These are phyloP conservation scores for Inonotus obliquus DNA, from an alignment of 1,284 basidiomycete genomes.

Conservation along the genomic window DNA sequence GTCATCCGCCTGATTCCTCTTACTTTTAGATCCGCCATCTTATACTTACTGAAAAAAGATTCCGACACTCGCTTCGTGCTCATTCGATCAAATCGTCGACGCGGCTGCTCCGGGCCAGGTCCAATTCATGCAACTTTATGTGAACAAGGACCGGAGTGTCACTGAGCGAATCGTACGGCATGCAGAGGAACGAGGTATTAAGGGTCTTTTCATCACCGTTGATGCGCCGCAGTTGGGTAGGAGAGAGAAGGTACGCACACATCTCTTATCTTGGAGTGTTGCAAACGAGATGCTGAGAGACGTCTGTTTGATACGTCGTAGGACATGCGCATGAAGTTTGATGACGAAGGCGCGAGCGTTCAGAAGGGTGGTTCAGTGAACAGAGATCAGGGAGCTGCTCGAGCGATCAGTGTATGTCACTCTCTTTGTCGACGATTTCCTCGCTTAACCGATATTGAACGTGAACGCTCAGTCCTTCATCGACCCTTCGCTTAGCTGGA, in stretches of 20 bases:
- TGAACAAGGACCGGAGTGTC: constrained; percentile 79
- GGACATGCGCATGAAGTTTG: constrained; percentile 97
- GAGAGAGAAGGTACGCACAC: constrained; percentile 69
- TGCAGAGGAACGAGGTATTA: constrained; percentile 80
- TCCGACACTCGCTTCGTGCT: constrained; percentile 84
- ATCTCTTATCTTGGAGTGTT: neutral
- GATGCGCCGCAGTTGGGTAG: constrained; percentile 91
- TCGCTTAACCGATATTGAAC: neutral
- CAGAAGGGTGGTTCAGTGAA: constrained; percentile 68
- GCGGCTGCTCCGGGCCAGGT: constrained; percentile 68
- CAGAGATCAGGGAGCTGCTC: constrained; percentile 85
- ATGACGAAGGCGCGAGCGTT: constrained; percentile 70
- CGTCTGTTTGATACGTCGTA: constrained; percentile 26
- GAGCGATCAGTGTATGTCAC: constrained; percentile 80
- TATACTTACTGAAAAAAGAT: constrained; percentile 45
- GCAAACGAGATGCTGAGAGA: neutral
- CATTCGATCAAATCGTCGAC: constrained; percentile 88
- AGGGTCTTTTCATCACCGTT: constrained; percentile 86
- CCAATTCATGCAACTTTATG: constrained; percentile 83
- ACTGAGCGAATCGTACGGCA: constrained; percentile 83
- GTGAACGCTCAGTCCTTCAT: constrained; percentile 78
- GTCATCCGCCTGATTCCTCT: constrained; percentile 15
- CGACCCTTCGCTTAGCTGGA: constrained; percentile 85
- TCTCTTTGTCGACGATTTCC: constrained; percentile 1
- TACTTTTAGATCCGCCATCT: neutral